These are phyloP conservation scores for Purpureocillium lavendulum DNA, from an alignment of 2,329 filamentous ascomycete genomes.

Conservation along the genomic window DNA sequence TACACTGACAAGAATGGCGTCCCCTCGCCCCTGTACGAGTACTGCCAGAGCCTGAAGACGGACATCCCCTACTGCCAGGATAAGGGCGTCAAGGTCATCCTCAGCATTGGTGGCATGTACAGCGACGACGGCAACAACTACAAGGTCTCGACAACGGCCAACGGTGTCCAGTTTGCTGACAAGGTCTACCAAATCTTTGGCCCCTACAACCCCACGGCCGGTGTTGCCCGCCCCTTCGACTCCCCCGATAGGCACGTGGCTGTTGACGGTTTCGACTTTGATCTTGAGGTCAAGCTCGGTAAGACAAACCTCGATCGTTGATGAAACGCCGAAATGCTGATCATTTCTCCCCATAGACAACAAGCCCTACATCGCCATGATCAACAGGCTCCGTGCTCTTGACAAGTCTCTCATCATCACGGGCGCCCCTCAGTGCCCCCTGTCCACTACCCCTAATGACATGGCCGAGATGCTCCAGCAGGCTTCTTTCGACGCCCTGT, in stretches of 20 bases:
- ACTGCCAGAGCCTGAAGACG: constrained; percentile 26
- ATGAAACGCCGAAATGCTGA: not conserved
- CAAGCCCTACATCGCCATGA: constrained; percentile 28
- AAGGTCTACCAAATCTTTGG: constrained; percentile 31
- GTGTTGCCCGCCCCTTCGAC: constrained; percentile 31
- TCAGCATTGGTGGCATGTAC: constrained; percentile 30
- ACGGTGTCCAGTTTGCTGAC: constrained; percentile 26
- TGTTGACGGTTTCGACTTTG: constrained; percentile 35
- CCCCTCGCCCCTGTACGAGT: constrained; percentile 21
- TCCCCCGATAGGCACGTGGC: constrained; percentile 13
- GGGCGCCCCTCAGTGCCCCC: constrained; percentile 36
- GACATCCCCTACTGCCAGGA: constrained; percentile 33
- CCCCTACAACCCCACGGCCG: constrained; percentile 20
- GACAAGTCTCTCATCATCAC: constrained; percentile 27
- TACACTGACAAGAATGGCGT: constrained; percentile 14
- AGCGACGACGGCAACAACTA: constrained; percentile 20
- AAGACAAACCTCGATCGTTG: constrained; percentile 8
- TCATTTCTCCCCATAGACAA: constrained; percentile 14
- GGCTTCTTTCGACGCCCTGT: constrained; percentile 32
- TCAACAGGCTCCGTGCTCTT: constrained; percentile 23
- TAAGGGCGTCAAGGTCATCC: constrained; percentile 32
- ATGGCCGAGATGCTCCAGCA: constrained; percentile 29
- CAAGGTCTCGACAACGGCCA: constrained; percentile 17
- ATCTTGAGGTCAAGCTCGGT: constrained; percentile 27
- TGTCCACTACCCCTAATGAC: constrained; percentile 12